A percentile compares a stretch with the other conserved stretches of the same genome.
Evolutionary conservation across 2,329 filamentous ascomycete genomes (phyloP).

Genomic region (Tolypocladium endophyticum): DNA sequence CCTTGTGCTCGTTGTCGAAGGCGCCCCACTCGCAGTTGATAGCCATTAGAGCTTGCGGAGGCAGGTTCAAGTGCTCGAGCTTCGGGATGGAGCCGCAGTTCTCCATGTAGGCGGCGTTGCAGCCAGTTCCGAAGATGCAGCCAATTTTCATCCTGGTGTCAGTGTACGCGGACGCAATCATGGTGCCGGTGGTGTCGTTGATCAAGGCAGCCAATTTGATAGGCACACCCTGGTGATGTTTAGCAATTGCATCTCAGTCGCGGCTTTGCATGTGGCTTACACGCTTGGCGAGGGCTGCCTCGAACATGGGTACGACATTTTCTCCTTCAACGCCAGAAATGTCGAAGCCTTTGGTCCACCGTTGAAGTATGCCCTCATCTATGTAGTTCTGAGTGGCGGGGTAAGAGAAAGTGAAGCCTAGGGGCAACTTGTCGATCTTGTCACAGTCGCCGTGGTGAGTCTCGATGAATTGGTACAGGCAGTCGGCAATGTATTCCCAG

Average conservation of each 20-base stretch:
- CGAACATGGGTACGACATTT: slow-evolving; percentile 83
- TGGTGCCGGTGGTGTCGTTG: slow-evolving; percentile 94
- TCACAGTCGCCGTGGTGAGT: slow-evolving; percentile 63
- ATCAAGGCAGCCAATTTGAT: slow-evolving; percentile 90
- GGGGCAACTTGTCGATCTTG: slow-evolving; percentile 55
- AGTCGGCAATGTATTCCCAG: slow-evolving; percentile 93
- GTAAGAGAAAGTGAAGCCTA: slow-evolving; percentile 95
- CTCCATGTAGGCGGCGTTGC: slow-evolving; percentile 98
- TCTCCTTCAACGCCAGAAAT: slow-evolving; percentile 84
- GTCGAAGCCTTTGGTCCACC: slow-evolving; percentile 97
- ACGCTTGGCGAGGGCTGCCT: slow-evolving; percentile 58
- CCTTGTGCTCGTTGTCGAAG: slow-evolving; percentile 86
- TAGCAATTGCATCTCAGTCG: slow-evolving; percentile 5
- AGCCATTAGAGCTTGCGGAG: slow-evolving; percentile 74
- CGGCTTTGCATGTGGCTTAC: slow-evolving; percentile 13
- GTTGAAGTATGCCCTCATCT: slow-evolving; percentile 82
- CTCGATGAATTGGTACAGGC: slow-evolving; percentile 81
- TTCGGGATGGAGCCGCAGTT: slow-evolving; percentile 84
- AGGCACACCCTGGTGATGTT: slow-evolving; percentile 59
- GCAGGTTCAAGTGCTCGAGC: slow-evolving; percentile 81
- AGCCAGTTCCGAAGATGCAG: slow-evolving; percentile 96
- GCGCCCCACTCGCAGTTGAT: slow-evolving; percentile 98
- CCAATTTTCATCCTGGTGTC: slow-evolving; percentile 87
- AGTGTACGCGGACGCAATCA: slow-evolving; percentile 96
- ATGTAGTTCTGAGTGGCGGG: slow-evolving; percentile 89